Percentiles rank a stretch among this genome's conserved stretches.
phyloP scores from a whole-genome alignment of 352 stramenopile species.

The Phytophthora fragariae region DNA sequence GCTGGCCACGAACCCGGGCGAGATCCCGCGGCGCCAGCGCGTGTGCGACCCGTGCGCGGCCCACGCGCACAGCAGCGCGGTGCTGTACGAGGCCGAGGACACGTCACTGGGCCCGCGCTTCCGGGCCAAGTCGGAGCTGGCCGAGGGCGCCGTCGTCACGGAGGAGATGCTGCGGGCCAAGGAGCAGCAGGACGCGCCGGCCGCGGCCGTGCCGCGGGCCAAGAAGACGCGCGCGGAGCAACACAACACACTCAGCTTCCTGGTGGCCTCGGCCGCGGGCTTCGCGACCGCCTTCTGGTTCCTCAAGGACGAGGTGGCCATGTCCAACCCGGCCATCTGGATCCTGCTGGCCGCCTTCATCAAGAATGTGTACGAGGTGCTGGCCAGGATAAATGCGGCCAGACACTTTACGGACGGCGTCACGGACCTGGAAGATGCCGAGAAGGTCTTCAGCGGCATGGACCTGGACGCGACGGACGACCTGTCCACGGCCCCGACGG shows the following conservation, averaged over 20 bases:
- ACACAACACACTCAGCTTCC: conserved; percentile 52
- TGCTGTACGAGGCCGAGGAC: conserved; percentile 69
- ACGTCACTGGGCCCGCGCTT: conserved; percentile 38
- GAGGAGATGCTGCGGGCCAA: conserved; percentile 33
- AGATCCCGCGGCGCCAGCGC: conserved; percentile 74
- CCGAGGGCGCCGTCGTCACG: conserved; percentile 29
- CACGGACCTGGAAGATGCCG: conserved; percentile 39
- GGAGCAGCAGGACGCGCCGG: neutral
- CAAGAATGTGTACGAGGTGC: conserved; percentile 78
- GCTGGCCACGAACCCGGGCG: conserved; percentile 69
- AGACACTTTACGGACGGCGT: conserved; percentile 35
- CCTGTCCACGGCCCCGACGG: conserved; percentile 10
- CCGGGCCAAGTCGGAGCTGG: conserved; percentile 42
- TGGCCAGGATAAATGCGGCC: conserved; percentile 34
- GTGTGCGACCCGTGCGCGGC: conserved; percentile 76
- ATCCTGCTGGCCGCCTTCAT: conserved; percentile 74
- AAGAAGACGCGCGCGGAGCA: conserved; percentile 13
- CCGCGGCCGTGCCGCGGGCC: neutral
- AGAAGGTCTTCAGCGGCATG: conserved; percentile 53
- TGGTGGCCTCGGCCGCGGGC: conserved; percentile 65
- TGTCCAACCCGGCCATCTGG: conserved; percentile 78
- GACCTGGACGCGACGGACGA: conserved; percentile 36
- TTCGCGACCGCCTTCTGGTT: conserved; percentile 82
- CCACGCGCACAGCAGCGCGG: conserved; percentile 69
- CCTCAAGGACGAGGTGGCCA: conserved; percentile 78